Base-by-base conservation (phyloP, 176 grass and related monocot species). In the Thinopyrum elongatum region DNA sequence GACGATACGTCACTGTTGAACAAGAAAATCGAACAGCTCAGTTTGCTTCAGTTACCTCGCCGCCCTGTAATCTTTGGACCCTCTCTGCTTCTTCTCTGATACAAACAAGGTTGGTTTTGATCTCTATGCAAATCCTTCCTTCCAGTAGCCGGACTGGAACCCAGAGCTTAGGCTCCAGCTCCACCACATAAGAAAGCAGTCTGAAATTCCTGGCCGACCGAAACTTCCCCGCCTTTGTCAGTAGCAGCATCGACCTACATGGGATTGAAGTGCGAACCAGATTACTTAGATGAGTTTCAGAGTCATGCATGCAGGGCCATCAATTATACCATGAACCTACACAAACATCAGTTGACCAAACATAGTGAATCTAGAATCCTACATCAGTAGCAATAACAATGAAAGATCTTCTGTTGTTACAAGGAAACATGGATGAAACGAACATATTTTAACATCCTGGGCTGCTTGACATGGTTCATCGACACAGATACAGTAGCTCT, bases 101-200 rank as follows among this genome's bases (percentile, higher is more conserved):
- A 7, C 49, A 89, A 70, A 90, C 55, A 61, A 98, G 93, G 63
- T 95, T 98, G 33, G 55, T 84, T 84, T 92, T 90, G 35, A 98
- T 89, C 78, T 98, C 95, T 7, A 77, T 94, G 19, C 93, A 95
- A 25, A 98, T 82, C 80, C 89, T 98, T 68, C 91, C 84, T 92
- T 98, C 95, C 60, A 98, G 86, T 31, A 98, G 65, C 68, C 74
- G 70, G 21, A 93, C 87, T 7, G 95, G 95, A 65, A 98, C 87
- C 93, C 93, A 93, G 64, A 98, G 90, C 83, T 98, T 95, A 1
- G 95, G 93, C 34, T 95, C 91, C 80, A 98, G 83, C 80, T 98
- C 95, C 31, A 95, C 91, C 28, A 59, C 19, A 57, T 98, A 95
- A 14, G 80, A 87, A 47, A 98, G 87, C 79, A 13, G 89, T 92